These are phyloP conservation scores for Citrus mangshanensis DNA, from an alignment of 345 rosid species.

Conservation along the genomic window DNA sequence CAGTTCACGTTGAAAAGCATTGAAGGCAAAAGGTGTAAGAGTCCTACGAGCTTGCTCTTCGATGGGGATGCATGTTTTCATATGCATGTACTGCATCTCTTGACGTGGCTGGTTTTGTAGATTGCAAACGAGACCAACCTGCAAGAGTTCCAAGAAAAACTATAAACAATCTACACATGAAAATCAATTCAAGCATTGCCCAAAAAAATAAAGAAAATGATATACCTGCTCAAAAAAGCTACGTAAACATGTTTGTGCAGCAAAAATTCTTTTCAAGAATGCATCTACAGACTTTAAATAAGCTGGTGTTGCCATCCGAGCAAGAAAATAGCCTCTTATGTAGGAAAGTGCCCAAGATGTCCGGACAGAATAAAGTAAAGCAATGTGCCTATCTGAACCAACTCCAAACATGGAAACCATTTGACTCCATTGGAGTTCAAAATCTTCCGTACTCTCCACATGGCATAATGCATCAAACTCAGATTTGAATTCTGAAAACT, in stretches of 20 bases:
- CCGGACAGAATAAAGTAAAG: slow-evolving; percentile 32
- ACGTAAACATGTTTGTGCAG: slow-evolving; percentile 28
- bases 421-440: slow-evolving; percentile 41
- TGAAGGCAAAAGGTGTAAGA: slow-evolving; percentile 33
- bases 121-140: slow-evolving; percentile 26
- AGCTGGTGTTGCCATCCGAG: slow-evolving; percentile 28
- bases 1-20: slow-evolving; percentile 30
- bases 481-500: slow-evolving; percentile 34
- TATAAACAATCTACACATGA: slow-evolving; percentile 1
- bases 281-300: slow-evolving; percentile 32
- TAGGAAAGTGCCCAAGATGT: slow-evolving; percentile 34
- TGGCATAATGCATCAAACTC: slow-evolving; percentile 38
- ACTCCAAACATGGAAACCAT: slow-evolving; percentile 45
- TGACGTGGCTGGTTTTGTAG: slow-evolving; percentile 24
- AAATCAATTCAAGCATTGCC: background rate
- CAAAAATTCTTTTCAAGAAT: slow-evolving; percentile 28
- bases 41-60: slow-evolving; percentile 29
- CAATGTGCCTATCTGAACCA: slow-evolving; percentile 38
- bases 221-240: slow-evolving; percentile 39
- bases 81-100: slow-evolving; percentile 22
- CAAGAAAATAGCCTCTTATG: slow-evolving; percentile 34
- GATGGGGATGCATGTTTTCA: slow-evolving; percentile 28
- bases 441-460: slow-evolving; percentile 37
- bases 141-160: slow-evolving; percentile 2
- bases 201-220: background rate